phyloP scores from a whole-genome alignment of 495 filamentous ascomycete genomes.

The Podospora pseudocomata region DNA sequence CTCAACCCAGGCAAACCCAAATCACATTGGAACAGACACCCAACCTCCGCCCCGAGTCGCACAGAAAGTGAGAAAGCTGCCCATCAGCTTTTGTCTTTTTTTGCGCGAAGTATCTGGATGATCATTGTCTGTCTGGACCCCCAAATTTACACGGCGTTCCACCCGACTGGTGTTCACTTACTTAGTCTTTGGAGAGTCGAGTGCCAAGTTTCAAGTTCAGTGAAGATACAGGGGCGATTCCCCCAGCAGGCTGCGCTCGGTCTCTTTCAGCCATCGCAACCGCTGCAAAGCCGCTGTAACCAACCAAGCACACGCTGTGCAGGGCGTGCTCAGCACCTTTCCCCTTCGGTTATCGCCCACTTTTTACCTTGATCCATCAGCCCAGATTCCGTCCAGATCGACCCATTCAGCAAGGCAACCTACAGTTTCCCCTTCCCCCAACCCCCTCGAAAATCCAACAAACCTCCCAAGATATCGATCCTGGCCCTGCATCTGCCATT shows the following conservation, averaged over 20 bases:
- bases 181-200: too few relatives aligned
- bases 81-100: neutral
- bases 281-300: constrained; percentile 10
- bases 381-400: constrained; percentile 35
- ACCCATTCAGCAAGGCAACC: constrained; percentile 28
- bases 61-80: neutral
- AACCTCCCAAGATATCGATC: constrained; percentile 21
- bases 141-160: neutral
- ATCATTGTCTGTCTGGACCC: neutral
- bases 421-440: constrained; percentile 20
- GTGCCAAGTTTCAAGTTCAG: neutral
- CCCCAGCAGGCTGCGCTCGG: neutral
- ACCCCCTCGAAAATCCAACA: constrained; percentile 21
- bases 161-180: neutral
- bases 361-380: constrained; percentile 29
- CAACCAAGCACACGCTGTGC: constrained; percentile 6
- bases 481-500: constrained; percentile 21
- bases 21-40: neutral
- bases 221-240: neutral
- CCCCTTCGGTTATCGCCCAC: constrained; percentile 22
- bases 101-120: neutral
- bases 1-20: constrained; percentile 6
- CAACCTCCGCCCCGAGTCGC: constrained; percentile 1
- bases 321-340: constrained; percentile 15
- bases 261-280: neutral